phyloP scores from a whole-genome alignment of 768 basidiomycete genomes.

The Amanita pseudoporphyria region DNA sequence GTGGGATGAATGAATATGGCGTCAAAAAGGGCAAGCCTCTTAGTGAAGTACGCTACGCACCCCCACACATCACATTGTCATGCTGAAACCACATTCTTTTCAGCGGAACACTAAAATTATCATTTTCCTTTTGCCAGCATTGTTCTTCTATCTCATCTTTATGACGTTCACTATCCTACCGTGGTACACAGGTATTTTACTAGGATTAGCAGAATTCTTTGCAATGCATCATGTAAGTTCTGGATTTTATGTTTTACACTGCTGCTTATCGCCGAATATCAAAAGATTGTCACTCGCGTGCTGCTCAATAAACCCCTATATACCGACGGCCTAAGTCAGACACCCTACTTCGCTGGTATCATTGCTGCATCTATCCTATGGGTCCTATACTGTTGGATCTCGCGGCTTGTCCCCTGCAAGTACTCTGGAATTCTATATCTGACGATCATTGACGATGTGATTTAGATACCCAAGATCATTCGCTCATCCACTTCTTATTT shows the following conservation, averaged over 20 bases:
- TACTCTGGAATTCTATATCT: conserved; percentile 5
- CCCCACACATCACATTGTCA: neutral
- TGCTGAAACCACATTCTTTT: neutral
- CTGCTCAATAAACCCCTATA: conserved; percentile 75
- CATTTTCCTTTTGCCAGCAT: conserved; percentile 68
- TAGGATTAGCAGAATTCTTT: conserved; percentile 82
- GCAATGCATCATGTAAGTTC: conserved; percentile 83
- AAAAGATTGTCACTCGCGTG: conserved; percentile 74
- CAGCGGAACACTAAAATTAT: conserved; percentile 76
- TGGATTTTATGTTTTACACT: conserved; percentile 8
- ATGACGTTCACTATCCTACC: conserved; percentile 75
- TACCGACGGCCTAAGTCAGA: conserved; percentile 74
- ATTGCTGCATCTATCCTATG: conserved; percentile 80
- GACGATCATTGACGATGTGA: neutral
- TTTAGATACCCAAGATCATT: conserved; percentile 67
- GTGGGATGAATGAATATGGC: conserved; percentile 73
- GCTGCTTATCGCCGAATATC: conserved; percentile 1
- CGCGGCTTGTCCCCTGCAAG: conserved; percentile 65
- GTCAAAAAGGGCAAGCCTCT: conserved; percentile 55
- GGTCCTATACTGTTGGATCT: conserved; percentile 79
- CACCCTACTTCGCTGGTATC: conserved; percentile 91
- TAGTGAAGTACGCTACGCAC: conserved; percentile 42
- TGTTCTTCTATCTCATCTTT: conserved; percentile 80
- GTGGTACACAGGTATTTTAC: conserved; percentile 81
- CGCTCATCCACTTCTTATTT: conserved; percentile 70